These are phyloP conservation scores for Taphrina deformans DNA, from an alignment of 1,139 yeast species.

Conservation along the genomic window DNA sequence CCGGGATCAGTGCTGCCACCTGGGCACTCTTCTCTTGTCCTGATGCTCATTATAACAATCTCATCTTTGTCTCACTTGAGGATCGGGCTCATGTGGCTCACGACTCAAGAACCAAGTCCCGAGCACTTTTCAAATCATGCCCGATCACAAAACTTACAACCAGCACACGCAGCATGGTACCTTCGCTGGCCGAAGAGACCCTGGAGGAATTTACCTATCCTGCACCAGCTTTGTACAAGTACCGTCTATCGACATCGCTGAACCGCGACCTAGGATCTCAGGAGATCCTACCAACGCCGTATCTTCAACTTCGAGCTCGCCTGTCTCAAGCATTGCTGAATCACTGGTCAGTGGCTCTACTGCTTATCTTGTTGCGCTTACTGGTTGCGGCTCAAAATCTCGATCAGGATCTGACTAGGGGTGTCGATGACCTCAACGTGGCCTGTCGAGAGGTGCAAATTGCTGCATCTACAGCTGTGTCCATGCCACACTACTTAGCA, in stretches of 20 bases:
- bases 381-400: conserved; percentile 43
- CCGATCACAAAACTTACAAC: not conserved
- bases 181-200: not conserved
- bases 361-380: conserved; percentile 45
- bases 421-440: conserved; percentile 41
- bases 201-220: not conserved
- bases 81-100: not conserved
- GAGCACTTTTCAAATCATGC: not conserved
- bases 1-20: not conserved
- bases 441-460: conserved; percentile 54
- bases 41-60: not conserved
- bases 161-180: not conserved
- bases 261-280: not conserved
- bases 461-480: conserved; percentile 50
- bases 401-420: conserved; percentile 41
- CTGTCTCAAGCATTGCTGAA: conserved; percentile 46
- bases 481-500: conserved; percentile 61
- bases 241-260: not conserved
- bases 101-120: not conserved
- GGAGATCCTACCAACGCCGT: conserved; percentile 40
- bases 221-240: not conserved
- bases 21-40: not conserved
- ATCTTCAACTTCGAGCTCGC: conserved; percentile 45
- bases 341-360: conserved; percentile 43
- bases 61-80: not conserved